These are phyloP conservation scores for Pyronema omphalodes DNA, from an alignment of 495 filamentous ascomycete species.

Conservation along the genomic window DNA sequence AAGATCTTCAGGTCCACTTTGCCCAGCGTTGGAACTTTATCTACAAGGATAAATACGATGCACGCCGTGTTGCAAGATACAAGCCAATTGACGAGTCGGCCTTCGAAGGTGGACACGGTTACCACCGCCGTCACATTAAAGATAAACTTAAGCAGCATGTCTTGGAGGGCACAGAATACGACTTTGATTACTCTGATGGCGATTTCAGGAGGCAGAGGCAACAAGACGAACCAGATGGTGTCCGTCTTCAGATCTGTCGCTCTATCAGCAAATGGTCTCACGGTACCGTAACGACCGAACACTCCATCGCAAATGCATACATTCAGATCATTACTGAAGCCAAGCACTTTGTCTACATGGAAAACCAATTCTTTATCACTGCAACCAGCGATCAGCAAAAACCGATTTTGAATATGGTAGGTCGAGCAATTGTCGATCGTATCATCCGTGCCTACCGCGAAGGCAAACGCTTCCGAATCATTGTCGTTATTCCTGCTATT, in stretches of 20 bases:
- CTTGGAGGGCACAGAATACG: not conserved
- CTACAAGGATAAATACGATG: constrained; percentile 61
- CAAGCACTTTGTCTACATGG: constrained; percentile 78
- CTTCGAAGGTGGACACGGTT: constrained; percentile 8
- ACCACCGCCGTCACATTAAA: constrained; percentile 14
- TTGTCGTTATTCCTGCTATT: constrained; percentile 73
- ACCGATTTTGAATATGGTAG: constrained; percentile 74
- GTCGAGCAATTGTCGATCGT: constrained; percentile 71
- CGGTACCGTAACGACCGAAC: constrained; percentile 27
- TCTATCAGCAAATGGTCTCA: constrained; percentile 28
- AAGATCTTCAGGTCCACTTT: constrained; percentile 65
- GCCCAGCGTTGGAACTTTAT: constrained; percentile 88
- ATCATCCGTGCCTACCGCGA: constrained; percentile 59
- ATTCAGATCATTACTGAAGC: constrained; percentile 63
- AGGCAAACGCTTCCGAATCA: constrained; percentile 60
- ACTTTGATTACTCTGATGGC: too few species aligned
- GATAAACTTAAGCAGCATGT: constrained; percentile 16
- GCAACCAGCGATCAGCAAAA: constrained; percentile 57
- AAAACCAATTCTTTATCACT: constrained; percentile 98
- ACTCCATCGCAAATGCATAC: constrained; percentile 83
- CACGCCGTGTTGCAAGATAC: constrained; percentile 46
- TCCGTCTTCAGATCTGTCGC: constrained; percentile 49
- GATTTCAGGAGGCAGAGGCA: not conserved
- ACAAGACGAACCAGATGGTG: constrained; percentile 28
- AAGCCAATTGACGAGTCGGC: constrained; percentile 27